These are phyloP conservation scores for Solanum piurae DNA, from an alignment of 257 asterid genomes.

Conservation along the genomic window DNA sequence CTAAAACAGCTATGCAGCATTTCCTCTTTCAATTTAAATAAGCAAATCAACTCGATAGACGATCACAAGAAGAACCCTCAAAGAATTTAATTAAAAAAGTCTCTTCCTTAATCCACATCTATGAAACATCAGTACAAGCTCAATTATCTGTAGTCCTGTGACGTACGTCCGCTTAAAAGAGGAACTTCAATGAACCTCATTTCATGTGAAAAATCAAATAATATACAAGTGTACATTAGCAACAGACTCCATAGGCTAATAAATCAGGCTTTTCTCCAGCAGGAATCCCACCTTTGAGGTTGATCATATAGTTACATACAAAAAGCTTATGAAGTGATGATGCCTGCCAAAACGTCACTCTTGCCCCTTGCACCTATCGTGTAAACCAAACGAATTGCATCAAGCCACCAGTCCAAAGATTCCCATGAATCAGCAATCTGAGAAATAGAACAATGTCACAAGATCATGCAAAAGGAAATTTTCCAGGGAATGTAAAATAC, in stretches of 20 bases:
- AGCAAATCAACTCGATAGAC: not conserved
- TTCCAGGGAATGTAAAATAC: not conserved
- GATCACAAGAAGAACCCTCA: not conserved
- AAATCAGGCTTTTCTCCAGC: conserved; percentile 9
- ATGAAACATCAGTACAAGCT: not conserved
- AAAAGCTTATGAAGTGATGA: conserved; percentile 49
- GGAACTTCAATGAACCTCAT: conserved; percentile 17
- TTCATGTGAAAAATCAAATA: conserved; percentile 20
- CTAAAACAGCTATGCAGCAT: not conserved
- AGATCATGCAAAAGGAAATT: not conserved
- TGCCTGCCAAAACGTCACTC: conserved; percentile 95
- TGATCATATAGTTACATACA: conserved; percentile 21
- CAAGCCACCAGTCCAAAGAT: conserved; percentile 93
- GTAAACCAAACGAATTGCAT: conserved; percentile 88
- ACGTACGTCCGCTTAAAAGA: not conserved
- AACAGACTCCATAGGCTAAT: conserved; percentile 6
- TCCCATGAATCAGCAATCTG: conserved; percentile 99
- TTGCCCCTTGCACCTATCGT: conserved; percentile 87
- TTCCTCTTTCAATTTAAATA: not conserved
- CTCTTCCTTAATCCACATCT: not conserved
- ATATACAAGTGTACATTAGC: conserved; percentile 37
- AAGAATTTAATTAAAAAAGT: not conserved
- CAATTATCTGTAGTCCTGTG: not conserved
- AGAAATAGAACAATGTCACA: not conserved
- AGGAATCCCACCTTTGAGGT: not conserved